Percentiles rank a stretch among this genome's conserved stretches.
phyloP scores from a whole-genome alignment of 495 filamentous ascomycete genomes.

The Podospora australis region DNA sequence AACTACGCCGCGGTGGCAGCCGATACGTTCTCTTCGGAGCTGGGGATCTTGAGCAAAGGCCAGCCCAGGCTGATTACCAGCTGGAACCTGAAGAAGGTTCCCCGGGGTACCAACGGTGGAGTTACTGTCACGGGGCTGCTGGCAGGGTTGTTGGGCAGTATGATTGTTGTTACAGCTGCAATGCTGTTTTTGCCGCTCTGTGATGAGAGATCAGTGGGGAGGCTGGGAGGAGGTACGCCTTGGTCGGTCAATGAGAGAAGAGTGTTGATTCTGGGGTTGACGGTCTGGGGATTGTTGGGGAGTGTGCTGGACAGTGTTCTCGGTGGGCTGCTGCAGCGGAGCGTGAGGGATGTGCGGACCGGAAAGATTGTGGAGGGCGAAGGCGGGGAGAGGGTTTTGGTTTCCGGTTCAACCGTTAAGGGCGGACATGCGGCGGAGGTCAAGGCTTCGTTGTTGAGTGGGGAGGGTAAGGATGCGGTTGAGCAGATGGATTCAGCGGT shows the following conservation, averaged over 20 bases:
- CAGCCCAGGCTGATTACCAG: conserved; percentile 84
- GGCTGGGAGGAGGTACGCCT: conserved; percentile 30
- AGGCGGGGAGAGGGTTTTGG: conserved; percentile 69
- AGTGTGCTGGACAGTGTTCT: conserved; percentile 81
- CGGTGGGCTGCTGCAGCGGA: conserved; percentile 79
- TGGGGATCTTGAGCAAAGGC: conserved; percentile 77
- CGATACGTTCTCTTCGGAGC: conserved; percentile 92
- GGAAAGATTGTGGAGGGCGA: conserved; percentile 87
- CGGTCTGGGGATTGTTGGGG: conserved; percentile 66
- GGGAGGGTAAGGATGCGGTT: conserved; percentile 30
- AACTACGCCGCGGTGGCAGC: conserved; percentile 90
- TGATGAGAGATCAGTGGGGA: conserved; percentile 25
- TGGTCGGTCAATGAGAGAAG: conserved; percentile 45
- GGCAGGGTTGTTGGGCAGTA: conserved; percentile 69
- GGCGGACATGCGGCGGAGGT: conserved; percentile 23
- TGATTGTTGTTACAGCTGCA: conserved; percentile 61
- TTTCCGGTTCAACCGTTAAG: conserved; percentile 24
- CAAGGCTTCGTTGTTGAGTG: conserved; percentile 30
- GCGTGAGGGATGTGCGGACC: conserved; percentile 72
- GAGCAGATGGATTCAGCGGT: conserved; percentile 26
- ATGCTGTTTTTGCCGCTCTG: conserved; percentile 67
- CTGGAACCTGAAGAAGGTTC: conserved; percentile 64
- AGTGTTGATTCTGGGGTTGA: conserved; percentile 54
- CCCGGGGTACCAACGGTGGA: conserved; percentile 87
- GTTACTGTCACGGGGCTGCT: conserved; percentile 66